Percentiles rank a stretch among this genome's conserved stretches.
phyloP scores from a whole-genome alignment of 2,329 filamentous ascomycete species.

The Talaromyces sp. region DNA sequence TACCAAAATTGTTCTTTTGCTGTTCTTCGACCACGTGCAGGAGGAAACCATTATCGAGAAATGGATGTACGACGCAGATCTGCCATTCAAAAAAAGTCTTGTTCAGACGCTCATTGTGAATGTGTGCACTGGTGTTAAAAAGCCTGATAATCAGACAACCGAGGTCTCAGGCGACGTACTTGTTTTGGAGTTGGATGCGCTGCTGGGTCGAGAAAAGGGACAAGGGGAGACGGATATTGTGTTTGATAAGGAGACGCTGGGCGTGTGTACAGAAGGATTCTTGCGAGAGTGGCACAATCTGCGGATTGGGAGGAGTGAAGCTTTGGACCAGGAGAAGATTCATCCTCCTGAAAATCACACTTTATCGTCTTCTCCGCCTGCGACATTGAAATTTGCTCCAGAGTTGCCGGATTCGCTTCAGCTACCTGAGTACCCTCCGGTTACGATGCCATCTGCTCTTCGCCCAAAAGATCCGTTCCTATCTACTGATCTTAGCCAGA shows the following conservation, averaged over 20 bases:
- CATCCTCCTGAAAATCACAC: neutral
- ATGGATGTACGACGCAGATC: neutral
- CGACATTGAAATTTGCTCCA: neutral
- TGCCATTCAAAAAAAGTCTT: constrained; percentile 3
- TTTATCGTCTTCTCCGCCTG: neutral
- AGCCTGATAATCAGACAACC: neutral
- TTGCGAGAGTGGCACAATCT: constrained; percentile 3
- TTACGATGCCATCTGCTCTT: neutral
- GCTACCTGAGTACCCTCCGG: neutral
- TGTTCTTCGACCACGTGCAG: constrained; percentile 3
- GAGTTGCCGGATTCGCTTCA: neutral
- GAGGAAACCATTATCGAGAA: constrained; percentile 1
- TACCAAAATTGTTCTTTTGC: neutral
- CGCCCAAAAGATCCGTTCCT: neutral
- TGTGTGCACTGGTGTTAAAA: neutral
- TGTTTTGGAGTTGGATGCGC: neutral
- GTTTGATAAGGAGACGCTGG: constrained; percentile 1
- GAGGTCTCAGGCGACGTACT: neutral
- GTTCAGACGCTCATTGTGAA: neutral
- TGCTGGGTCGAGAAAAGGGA: constrained; percentile 1
- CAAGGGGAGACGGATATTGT: neutral
- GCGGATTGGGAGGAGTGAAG: neutral
- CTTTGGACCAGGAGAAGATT: neutral
- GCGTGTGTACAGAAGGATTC: neutral
- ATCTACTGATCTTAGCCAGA: neutral